Conservation (phyloP, 805 yeast genomes). For the Lachancea quebecensis region DNA sequence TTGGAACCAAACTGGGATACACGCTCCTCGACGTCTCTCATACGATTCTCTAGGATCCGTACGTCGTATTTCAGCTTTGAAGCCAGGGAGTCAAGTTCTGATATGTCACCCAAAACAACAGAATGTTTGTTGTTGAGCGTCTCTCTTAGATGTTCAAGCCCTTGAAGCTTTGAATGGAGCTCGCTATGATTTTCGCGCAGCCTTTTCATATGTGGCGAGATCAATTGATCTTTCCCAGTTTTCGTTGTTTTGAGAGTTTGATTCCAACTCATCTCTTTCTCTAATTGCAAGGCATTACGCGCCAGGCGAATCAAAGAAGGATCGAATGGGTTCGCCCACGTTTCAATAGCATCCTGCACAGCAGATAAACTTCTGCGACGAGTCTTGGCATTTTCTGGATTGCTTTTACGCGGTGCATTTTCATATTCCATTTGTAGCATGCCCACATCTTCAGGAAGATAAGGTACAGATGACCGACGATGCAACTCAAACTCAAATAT, state of each 20-base stretch:
- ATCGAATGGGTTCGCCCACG: slow-evolving; percentile 29
- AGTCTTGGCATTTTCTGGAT: neutral
- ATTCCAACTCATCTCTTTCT: slow-evolving; percentile 10
- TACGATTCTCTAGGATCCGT: slow-evolving; percentile 48
- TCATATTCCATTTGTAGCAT: slow-evolving; percentile 6
- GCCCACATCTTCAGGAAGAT: slow-evolving; percentile 5
- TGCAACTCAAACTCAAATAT: slow-evolving; percentile 14
- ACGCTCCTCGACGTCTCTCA: slow-evolving; percentile 62
- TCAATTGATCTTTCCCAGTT: slow-evolving; percentile 4
- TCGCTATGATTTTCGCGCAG: slow-evolving; percentile 14
- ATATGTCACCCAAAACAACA: slow-evolving; percentile 34
- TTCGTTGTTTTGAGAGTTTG: too few species aligned
- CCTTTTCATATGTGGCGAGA: neutral
- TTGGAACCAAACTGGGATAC: slow-evolving; percentile 38
- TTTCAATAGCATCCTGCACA: slow-evolving; percentile 21
- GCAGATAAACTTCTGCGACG: slow-evolving; percentile 23
- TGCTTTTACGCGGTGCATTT: slow-evolving; percentile 1
- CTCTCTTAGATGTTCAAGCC: slow-evolving; percentile 16
- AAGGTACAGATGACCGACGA: slow-evolving; percentile 24
- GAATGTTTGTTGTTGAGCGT: slow-evolving; percentile 26
- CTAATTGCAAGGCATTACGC: slow-evolving; percentile 20
- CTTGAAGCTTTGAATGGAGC: slow-evolving; percentile 14
- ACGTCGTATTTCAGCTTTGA: slow-evolving; percentile 63
- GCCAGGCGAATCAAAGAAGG: slow-evolving; percentile 27
- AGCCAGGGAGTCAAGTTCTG: slow-evolving; percentile 48